These are phyloP conservation scores for Gossypium anomalum DNA, from an alignment of 345 rosid species.

Conservation along the genomic window DNA sequence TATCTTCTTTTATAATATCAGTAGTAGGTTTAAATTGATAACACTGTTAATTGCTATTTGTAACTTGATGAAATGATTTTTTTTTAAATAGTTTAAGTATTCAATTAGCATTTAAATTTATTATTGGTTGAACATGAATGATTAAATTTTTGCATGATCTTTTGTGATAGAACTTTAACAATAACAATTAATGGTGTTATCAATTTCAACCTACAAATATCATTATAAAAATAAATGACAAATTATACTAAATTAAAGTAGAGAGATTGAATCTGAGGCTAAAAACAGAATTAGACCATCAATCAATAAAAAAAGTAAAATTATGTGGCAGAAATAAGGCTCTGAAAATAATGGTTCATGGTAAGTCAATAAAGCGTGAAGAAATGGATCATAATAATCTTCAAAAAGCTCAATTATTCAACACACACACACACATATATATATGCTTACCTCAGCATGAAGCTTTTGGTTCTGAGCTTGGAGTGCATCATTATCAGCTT, in stretches of 20 bases:
- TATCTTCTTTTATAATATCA: no score
- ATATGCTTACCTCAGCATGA: constrained; percentile 61
- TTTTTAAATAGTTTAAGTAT: no score
- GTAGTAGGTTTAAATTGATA: no score
- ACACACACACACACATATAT: not conserved
- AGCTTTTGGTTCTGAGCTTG: constrained; percentile 84
- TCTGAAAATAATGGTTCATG: not conserved
- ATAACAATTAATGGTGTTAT: no score
- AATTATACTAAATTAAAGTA: not conserved
- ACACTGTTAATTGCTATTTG: no score
- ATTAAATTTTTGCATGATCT: no score
- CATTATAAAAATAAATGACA: no score
- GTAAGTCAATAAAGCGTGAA: not conserved
- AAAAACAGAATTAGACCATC: not conserved
- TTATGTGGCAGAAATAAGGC: not conserved
- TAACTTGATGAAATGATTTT: no score
- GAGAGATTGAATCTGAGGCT: not conserved
- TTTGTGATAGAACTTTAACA: no score
- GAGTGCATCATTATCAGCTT: constrained; percentile 75
- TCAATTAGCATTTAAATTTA: no score
- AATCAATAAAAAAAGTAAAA: not conserved
- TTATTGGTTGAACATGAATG: no score
- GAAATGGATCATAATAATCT: not conserved
- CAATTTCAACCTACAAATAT: no score
- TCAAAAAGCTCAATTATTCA: not conserved